Evolutionary conservation across 1,139 yeast species (phyloP).

Genomic region (Blastobotrys buckinghamii): DNA sequence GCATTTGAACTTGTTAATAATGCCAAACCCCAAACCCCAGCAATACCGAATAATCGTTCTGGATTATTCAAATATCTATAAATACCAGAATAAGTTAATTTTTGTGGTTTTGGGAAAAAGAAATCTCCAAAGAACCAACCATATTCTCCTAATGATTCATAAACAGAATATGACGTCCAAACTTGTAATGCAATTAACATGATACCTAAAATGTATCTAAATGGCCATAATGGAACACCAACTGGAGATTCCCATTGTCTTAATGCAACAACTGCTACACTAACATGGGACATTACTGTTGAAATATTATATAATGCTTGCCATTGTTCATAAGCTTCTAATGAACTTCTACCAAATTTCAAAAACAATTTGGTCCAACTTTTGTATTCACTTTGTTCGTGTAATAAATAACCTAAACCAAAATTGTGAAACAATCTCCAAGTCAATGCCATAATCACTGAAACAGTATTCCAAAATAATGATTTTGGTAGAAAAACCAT

Average conservation of each 20-base stretch:
- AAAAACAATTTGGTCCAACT: conserved; percentile 63
- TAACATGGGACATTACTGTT: conserved; percentile 40
- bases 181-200: conserved; percentile 55
- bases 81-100: conserved; percentile 73
- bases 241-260: conserved; percentile 36
- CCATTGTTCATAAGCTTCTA: conserved; percentile 73
- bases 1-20: conserved; percentile 56
- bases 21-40: conserved; percentile 79
- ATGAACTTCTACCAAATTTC: conserved; percentile 60
- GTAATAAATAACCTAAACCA: conserved; percentile 48
- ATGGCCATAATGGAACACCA: conserved; percentile 36
- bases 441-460: conserved; percentile 46
- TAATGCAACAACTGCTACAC: conserved; percentile 32
- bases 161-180: conserved; percentile 68
- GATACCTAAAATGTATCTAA: conserved; percentile 54
- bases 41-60: conserved; percentile 73
- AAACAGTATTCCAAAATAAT: conserved; percentile 27
- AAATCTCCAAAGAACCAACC: conserved; percentile 93
- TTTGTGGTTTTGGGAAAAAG: conserved; percentile 51
- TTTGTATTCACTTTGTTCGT: conserved; percentile 56
- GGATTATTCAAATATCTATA: conserved; percentile 83
- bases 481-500: conserved; percentile 42
- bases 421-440: conserved; percentile 51
- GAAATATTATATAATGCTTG: conserved; percentile 58
- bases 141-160: conserved; percentile 71